Percentiles rank a stretch among this genome's conserved stretches.
Evolutionary conservation across 2,329 filamentous ascomycete genomes (phyloP).

Genomic region (Fusarium siculi): DNA sequence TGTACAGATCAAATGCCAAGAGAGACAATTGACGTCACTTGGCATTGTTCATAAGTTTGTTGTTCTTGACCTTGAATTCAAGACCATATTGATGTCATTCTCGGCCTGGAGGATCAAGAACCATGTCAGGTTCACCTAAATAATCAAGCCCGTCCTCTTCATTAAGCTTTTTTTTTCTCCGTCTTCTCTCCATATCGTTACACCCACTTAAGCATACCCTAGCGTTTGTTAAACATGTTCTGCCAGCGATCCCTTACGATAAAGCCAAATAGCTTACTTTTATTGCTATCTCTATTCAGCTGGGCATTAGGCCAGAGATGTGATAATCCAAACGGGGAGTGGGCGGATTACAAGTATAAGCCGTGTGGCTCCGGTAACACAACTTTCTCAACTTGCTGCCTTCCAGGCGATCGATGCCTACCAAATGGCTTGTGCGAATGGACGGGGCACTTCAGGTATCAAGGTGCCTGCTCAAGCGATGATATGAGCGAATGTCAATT

Average conservation of each 20-base stretch:
- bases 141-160: not conserved
- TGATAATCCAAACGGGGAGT: accelerated
- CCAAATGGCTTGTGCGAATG: not conserved
- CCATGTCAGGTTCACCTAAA: accelerated
- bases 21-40: not conserved
- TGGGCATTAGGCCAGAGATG: not conserved
- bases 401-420: not conserved
- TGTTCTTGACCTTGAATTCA: not conserved
- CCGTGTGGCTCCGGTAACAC: not conserved
- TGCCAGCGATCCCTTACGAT: not conserved
- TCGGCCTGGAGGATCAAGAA: accelerated
- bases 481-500: not conserved
- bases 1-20: not conserved
- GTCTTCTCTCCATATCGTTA: not conserved
- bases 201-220: not conserved
- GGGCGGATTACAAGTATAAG: not conserved
- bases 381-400: not conserved
- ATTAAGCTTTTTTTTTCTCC: not conserved
- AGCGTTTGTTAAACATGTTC: not conserved
- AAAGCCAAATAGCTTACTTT: accelerated
- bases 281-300: not conserved
- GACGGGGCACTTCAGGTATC: not conserved
- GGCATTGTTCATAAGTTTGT: not conserved
- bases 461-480: not conserved
- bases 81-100: not conserved